Conservation (phyloP, 2,329 filamentous ascomycete genomes). For the Monosporascus cannonballus region DNA sequence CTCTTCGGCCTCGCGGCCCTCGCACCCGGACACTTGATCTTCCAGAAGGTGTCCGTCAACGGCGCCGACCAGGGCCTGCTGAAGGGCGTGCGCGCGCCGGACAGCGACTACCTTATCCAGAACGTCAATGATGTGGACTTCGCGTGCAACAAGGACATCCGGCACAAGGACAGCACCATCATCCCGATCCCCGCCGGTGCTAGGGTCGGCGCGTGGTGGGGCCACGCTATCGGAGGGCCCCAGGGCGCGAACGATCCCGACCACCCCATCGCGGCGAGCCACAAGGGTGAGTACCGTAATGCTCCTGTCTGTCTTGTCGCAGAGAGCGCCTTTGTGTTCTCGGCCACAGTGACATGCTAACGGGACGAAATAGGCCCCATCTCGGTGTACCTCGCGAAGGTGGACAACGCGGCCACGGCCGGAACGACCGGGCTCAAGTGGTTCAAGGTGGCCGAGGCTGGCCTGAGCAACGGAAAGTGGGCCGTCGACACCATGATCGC, state of each 20-base stretch:
- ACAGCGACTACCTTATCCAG: conserved; percentile 43
- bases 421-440: conserved; percentile 32
- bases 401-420: conserved; percentile 38
- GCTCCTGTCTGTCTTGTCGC: conserved; percentile 3
- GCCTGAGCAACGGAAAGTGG: conserved; percentile 32
- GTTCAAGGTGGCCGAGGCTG: conserved; percentile 46
- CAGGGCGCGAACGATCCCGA: conserved; percentile 38
- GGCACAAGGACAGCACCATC: conserved; percentile 30
- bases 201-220: conserved; percentile 41
- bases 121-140: conserved; percentile 39
- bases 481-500: conserved; percentile 43
- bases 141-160: conserved; percentile 39
- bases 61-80: conserved; percentile 43
- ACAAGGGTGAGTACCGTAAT: conserved; percentile 32
- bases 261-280: conserved; percentile 40
- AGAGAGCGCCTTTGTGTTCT: conserved; percentile 1
- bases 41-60: conserved; percentile 36
- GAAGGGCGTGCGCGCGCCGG: conserved; percentile 42
- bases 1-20: conserved; percentile 10
- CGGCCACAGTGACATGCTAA: not conserved
- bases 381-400: conserved; percentile 41
- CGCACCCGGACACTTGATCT: conserved; percentile 12
- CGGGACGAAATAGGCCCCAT: conserved; percentile 33
- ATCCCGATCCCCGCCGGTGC: conserved; percentile 42
- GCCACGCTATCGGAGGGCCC: conserved; percentile 44